Evolutionary conservation across 441 rosid genomes (phyloP).

Genomic region (Gossypium armourianum): DNA sequence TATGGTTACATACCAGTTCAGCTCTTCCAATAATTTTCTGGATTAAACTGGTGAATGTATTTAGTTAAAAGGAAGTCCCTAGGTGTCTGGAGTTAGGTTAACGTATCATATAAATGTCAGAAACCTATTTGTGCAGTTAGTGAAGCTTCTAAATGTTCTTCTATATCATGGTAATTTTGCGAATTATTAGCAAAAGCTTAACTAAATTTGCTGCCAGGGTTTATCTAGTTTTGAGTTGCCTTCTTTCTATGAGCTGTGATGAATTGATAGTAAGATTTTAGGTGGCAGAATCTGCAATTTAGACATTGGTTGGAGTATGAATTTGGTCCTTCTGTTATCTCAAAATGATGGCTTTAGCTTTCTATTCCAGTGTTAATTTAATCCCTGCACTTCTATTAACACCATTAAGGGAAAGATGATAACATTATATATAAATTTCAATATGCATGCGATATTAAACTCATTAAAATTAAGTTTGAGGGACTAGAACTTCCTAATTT

Average conservation of each 20-base stretch:
- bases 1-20: conserved; percentile 18
- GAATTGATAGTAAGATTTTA: neutral
- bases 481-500: neutral
- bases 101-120: neutral
- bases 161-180: neutral
- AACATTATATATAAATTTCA: neutral
- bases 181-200: neutral
- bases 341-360: neutral
- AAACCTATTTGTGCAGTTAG: neutral
- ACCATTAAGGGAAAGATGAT: neutral
- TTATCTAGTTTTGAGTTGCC: neutral
- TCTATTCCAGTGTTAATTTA: neutral
- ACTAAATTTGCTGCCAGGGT: neutral
- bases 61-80: conserved; percentile 4
- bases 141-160: conserved; percentile 1
- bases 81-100: conserved; percentile 2
- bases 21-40: neutral
- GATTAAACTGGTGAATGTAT: neutral
- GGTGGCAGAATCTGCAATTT: neutral
- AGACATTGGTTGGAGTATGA: neutral
- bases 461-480: neutral
- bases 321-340: neutral
- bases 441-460: neutral
- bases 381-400: neutral
- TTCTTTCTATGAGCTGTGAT: neutral